These are phyloP conservation scores for Bipolaris victoriae DNA, from an alignment of 2,329 filamentous ascomycete species.

Conservation along the genomic window DNA sequence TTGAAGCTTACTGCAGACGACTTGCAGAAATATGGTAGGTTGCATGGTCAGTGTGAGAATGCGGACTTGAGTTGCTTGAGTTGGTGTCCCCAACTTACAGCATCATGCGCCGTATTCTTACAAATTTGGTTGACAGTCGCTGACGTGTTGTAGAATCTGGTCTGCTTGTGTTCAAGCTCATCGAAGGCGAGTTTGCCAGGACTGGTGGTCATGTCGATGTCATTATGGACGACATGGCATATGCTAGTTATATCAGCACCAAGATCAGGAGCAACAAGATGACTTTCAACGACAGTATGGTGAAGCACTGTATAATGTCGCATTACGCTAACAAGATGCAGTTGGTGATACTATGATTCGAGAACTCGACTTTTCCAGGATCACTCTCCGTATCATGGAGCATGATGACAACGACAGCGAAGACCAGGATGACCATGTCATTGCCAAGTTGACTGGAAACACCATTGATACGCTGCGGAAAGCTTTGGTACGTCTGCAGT, in stretches of 20 bases:
- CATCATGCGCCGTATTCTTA: slow-evolving; percentile 28
- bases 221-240: slow-evolving; percentile 92
- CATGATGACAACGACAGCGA: slow-evolving; percentile 76
- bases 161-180: slow-evolving; percentile 89
- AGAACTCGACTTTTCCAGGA: slow-evolving; percentile 93
- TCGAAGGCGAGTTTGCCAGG: slow-evolving; percentile 84
- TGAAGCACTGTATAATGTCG: neutral
- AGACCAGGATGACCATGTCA: slow-evolving; percentile 71
- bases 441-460: slow-evolving; percentile 82
- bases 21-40: slow-evolving; percentile 74
- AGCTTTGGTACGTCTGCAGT: slow-evolving; percentile 68
- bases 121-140: slow-evolving; percentile 19
- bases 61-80: slow-evolving; percentile 31
- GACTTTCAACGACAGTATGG: slow-evolving; percentile 79
- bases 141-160: slow-evolving; percentile 72
- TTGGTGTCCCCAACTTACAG: slow-evolving; percentile 32
- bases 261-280: slow-evolving; percentile 71
- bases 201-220: slow-evolving; percentile 81
- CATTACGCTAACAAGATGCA: slow-evolving; percentile 40
- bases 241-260: slow-evolving; percentile 83
- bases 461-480: slow-evolving; percentile 88
- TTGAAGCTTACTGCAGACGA: slow-evolving; percentile 80
- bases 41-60: slow-evolving; percentile 21
- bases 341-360: slow-evolving; percentile 93
- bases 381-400: slow-evolving; percentile 85